Base-by-base conservation (phyloP, 2,329 filamentous ascomycete species). In the Hymenoscyphus albidus region DNA sequence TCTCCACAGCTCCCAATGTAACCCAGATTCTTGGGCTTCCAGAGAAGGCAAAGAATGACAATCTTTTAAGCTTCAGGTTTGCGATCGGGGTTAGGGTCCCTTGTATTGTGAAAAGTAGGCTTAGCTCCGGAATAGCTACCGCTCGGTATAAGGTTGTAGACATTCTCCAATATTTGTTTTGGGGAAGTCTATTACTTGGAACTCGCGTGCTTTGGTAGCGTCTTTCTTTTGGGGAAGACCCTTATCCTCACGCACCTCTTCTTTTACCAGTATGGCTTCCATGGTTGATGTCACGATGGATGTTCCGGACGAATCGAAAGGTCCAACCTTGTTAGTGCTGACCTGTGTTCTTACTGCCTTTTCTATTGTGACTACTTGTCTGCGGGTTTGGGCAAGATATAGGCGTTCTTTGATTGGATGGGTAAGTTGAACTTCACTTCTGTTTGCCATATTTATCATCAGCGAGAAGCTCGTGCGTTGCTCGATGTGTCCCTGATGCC, bases 271-370 rank as follows among this genome's bases (percentile, higher is more conserved):
- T 18, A 61, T 61, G 59, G 59, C 59, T 18, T 51, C 42, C 13
- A 27, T 22, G 3, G 42, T 27, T 22, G 38, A 31, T 27, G 22
- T 32, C 38, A 35, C 32, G 6, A 10, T 18, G 5, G 35, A 59
- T 38, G 61, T 63, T 6, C 60, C 60, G 3, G 61, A 65, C 18
- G 44, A 65, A 10, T 51, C 64, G 32, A 62, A 58, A 38, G 76
- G 76, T 1, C 74, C 75, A 27, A 63, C 70, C 1, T 66, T 79
- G 7, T 59, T 78, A 3, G 71, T 70, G 22, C 61, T 78, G 13
- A 77, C 76, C 9, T 71, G 71, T 27, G 67, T 72, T n/a, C 70
- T 78, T 57, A 71, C 76, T 18, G 64, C 69, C 35, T 69, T 78
- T 32, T 72, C 74, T 54, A 64, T 76, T 64, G 61, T 73, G 65